A percentile compares a stretch with the other conserved stretches of the same genome.
Evolutionary conservation across 495 filamentous ascomycete species (phyloP).

Genomic region (Penicillium pulvis): DNA sequence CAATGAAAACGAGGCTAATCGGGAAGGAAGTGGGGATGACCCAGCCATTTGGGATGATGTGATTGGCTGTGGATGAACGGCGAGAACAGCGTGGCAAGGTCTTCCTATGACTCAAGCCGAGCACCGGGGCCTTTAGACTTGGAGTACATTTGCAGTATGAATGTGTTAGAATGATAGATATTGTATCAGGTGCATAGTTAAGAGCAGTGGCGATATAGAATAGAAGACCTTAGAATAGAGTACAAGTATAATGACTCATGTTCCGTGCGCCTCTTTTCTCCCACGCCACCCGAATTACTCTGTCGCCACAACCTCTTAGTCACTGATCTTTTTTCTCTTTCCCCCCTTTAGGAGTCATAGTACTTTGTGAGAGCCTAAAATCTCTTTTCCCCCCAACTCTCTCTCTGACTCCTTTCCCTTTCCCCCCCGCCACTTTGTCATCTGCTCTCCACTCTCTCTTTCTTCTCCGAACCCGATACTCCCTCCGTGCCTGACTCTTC

Average conservation of each 20-base stretch:
- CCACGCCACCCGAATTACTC: constrained; percentile 27
- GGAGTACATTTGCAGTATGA: neutral
- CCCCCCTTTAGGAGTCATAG: constrained; percentile 20
- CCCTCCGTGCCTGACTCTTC: constrained; percentile 8
- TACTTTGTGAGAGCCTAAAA: constrained; percentile 10
- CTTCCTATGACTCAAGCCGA: constrained; percentile 13
- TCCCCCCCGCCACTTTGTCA: constrained; percentile 3
- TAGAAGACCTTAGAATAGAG: neutral
- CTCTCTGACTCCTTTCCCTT: constrained; percentile 8
- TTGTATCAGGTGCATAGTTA: too few species aligned
- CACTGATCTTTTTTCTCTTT: constrained; percentile 7
- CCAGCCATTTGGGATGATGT: neutral
- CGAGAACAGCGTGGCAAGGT: constrained; percentile 29
- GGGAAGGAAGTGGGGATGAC: neutral
- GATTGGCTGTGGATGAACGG: constrained; percentile 12
- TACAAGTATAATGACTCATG: neutral
- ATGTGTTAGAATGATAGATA: neutral
- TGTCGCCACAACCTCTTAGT: constrained; percentile 30
- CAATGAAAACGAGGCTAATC: constrained; percentile 16
- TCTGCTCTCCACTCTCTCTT: constrained; percentile 9
- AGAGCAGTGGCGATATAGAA: neutral
- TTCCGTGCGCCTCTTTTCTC: constrained; percentile 17
- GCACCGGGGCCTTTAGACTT: neutral
- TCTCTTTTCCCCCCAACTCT: constrained; percentile 7
- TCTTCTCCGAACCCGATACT: constrained; percentile 4